Base-by-base conservation (phyloP, 176 grass and related monocot genomes). In the Themeda triandra region DNA sequence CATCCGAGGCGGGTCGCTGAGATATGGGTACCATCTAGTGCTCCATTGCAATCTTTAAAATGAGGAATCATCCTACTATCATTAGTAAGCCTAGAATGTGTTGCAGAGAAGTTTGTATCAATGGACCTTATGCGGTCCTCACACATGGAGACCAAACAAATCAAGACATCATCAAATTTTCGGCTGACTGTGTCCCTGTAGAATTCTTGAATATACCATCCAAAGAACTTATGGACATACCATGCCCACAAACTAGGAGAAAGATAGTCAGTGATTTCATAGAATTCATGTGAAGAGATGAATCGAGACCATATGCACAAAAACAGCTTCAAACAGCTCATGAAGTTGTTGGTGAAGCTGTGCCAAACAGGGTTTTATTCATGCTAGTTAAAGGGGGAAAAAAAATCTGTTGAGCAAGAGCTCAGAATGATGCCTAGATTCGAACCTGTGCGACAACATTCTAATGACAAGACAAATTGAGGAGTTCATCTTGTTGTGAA, bases 1-100 rank as follows among this genome's bases (percentile, higher is more conserved):
- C 18, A 2, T 54, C 2, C 0, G 2, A 2, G 5, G 49, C 0
- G 6, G 6, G 6, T 54, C 0, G 18, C 18, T 54, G 18, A 54
- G 17, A 54, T 54, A 21, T 54, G 18, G 21, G 48, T 51, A 51
- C 49, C 49, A 54, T 51, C 6, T 51, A 51, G 48, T 19, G 48
- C 15, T 51, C 49, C 49, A 54, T 8, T 54, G 49, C 17, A 53
- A 53, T 54, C 18, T 54, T 21, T 54, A 54, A 54, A 54, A 54
- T 54, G 0, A 54, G 6, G 49, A 15, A 21, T 21, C 49, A 21
- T 54, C 18, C 49, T 54, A 2, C 18, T 54, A 54, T 21, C 49
- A 54, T 54, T 21, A 21, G 1, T 21, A 8, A 54, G 6, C 49
- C 17, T 54, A 54, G 49, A 19, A 21, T 54, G 6, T 21, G 18